phyloP scores from a whole-genome alignment of 768 basidiomycete genomes.

The Rossbeevera mucosa region DNA sequence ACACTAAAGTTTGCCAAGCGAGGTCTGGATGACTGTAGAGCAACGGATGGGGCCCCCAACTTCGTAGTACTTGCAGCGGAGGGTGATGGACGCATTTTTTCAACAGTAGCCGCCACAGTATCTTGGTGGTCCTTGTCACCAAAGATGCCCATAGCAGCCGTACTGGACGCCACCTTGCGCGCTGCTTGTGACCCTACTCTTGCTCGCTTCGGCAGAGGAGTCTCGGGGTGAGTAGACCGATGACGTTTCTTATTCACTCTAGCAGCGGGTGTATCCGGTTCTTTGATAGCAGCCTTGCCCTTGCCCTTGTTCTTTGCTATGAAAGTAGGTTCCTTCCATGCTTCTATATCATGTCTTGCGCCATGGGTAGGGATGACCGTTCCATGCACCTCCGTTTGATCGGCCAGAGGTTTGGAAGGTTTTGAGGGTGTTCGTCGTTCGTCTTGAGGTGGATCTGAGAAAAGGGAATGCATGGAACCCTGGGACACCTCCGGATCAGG shows the following conservation, averaged over 20 bases:
- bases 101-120: neutral
- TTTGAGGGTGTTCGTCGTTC: neutral
- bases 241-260: conserved; percentile 15
- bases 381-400: neutral
- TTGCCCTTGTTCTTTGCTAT: conserved; percentile 21
- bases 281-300: conserved; percentile 12
- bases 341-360: conserved; percentile 22
- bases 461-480: conserved; percentile 24
- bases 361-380: neutral
- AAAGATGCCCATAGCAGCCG: neutral
- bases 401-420: neutral
- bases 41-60: neutral
- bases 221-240: conserved; percentile 3
- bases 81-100: conserved; percentile 1
- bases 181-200: conserved; percentile 2
- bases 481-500: neutral
- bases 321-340: conserved; percentile 33
- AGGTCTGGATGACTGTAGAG: conserved; percentile 2
- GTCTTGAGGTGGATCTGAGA: conserved; percentile 15
- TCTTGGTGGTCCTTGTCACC: neutral
- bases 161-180: neutral
- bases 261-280: neutral
- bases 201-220: conserved; percentile 12
- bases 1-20: conserved; percentile 22
- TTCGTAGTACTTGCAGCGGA: neutral